Evolutionary conservation across 2,329 filamentous ascomycete species (phyloP).

Genomic region (Alternaria sp.): DNA sequence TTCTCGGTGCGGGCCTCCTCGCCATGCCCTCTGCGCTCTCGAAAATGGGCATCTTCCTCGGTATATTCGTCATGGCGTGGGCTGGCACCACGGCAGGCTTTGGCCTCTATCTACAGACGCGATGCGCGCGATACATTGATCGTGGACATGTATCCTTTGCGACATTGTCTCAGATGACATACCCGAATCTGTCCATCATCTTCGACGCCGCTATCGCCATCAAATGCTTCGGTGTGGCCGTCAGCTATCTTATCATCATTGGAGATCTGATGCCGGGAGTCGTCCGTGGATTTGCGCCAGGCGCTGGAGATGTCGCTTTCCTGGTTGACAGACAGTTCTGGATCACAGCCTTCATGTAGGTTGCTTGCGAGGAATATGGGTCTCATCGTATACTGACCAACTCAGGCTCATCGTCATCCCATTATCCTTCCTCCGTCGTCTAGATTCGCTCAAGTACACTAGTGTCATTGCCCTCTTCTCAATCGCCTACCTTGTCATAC

Average conservation of each 20-base stretch:
- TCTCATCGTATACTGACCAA: slow-evolving; percentile 20
- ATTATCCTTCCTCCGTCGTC: slow-evolving; percentile 84
- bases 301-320: slow-evolving; percentile 71
- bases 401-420: slow-evolving; percentile 87
- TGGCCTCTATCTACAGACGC: slow-evolving; percentile 91
- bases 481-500: slow-evolving; percentile 90
- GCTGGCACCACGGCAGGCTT: slow-evolving; percentile 88
- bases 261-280: slow-evolving; percentile 98
- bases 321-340: slow-evolving; percentile 92
- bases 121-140: slow-evolving; percentile 92
- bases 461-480: slow-evolving; percentile 89
- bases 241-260: slow-evolving; percentile 98
- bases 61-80: slow-evolving; percentile 86
- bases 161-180: slow-evolving; percentile 94
- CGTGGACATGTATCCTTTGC: slow-evolving; percentile 91
- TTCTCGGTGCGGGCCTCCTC: slow-evolving; percentile 91
- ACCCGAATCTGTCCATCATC: slow-evolving; percentile 92
- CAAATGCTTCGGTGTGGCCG: slow-evolving; percentile 97
- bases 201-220: slow-evolving; percentile 96
- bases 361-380: not conserved
- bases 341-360: slow-evolving; percentile 94
- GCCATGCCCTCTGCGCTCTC: slow-evolving; percentile 96
- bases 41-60: slow-evolving; percentile 91
- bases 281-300: slow-evolving; percentile 77
- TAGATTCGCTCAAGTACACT: slow-evolving; percentile 97